Percentiles rank a stretch among this genome's conserved stretches.
phyloP scores from a whole-genome alignment of 192 early-diverging fungal species.

The Coemansia sp. region DNA sequence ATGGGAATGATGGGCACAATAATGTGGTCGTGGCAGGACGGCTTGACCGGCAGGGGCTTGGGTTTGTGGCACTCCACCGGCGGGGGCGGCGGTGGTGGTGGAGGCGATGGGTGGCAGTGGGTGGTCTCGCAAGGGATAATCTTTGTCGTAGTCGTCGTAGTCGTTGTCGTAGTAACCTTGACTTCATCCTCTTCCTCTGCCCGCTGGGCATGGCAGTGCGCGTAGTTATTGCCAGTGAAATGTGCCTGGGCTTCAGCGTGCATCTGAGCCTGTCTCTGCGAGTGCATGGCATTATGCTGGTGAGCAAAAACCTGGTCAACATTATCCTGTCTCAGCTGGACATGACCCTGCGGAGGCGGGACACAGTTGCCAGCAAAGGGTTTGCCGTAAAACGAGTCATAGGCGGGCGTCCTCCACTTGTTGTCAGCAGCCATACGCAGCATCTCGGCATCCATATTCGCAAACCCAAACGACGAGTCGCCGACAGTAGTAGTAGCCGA shows the following conservation, averaged over 20 bases:
- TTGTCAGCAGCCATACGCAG: slow-evolving; percentile 46
- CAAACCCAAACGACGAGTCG: slow-evolving; percentile 49
- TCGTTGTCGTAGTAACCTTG: slow-evolving; percentile 44
- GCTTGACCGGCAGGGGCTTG: slow-evolving; percentile 11
- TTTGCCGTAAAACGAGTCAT: slow-evolving; percentile 32
- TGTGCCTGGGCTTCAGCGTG: slow-evolving; percentile 30
- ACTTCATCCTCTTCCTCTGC: slow-evolving; percentile 25
- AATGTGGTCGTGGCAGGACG: not conserved
- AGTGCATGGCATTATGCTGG: slow-evolving; percentile 24
- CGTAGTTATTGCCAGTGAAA: slow-evolving; percentile 23
- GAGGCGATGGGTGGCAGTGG: slow-evolving; percentile 6
- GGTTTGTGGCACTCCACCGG: slow-evolving; percentile 9
- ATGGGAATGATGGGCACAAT: slow-evolving; percentile 24
- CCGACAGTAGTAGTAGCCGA: slow-evolving; percentile 45
- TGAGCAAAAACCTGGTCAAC: slow-evolving; percentile 35
- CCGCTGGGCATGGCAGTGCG: slow-evolving; percentile 24
- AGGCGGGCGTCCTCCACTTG: slow-evolving; percentile 24
- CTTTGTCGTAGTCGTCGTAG: slow-evolving; percentile 37
- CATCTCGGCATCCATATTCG: slow-evolving; percentile 52
- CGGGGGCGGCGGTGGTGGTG: slow-evolving; percentile 14
- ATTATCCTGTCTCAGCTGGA: slow-evolving; percentile 36
- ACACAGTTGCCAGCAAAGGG: slow-evolving; percentile 19
- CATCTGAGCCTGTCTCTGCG: slow-evolving; percentile 31
- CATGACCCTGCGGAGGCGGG: slow-evolving; percentile 27
- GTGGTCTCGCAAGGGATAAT: slow-evolving; percentile 18